A percentile compares a stretch with the other conserved stretches of the same genome.
These are phyloP conservation scores for Marsdenia floribunda DNA, from an alignment of 257 asterid genomes.

Conservation along the genomic window DNA sequence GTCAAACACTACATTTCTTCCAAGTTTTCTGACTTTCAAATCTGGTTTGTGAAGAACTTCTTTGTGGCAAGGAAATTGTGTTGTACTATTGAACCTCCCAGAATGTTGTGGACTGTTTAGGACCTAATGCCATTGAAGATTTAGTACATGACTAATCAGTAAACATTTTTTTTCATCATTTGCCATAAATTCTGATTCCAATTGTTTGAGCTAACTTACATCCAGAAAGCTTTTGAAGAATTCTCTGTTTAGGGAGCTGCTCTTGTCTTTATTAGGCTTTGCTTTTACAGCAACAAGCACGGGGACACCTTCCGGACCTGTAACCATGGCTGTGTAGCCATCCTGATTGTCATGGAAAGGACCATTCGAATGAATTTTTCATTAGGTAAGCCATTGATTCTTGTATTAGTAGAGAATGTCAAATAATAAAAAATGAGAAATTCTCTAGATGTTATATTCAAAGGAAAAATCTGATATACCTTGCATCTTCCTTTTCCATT, in stretches of 20 bases:
- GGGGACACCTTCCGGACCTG: conserved; percentile 43
- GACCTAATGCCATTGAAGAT: conserved; percentile 40
- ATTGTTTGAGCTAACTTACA: conserved; percentile 30
- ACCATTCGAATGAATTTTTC: background rate
- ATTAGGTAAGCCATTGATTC: background rate
- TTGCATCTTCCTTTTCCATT: conserved; percentile 68
- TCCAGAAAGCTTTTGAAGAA: conserved; percentile 58
- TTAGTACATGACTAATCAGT: background rate
- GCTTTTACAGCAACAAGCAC: conserved; percentile 82
- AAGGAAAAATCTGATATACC: conserved; percentile 34
- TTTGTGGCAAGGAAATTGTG: conserved; percentile 50
- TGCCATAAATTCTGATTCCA: background rate
- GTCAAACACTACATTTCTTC: conserved; percentile 71
- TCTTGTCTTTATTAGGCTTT: conserved; percentile 47
- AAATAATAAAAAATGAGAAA: background rate
- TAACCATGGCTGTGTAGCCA: conserved; percentile 57
- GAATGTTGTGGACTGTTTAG: conserved; percentile 45
- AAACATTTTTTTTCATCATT: background rate
- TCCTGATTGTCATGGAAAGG: conserved; percentile 43
- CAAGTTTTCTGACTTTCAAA: conserved; percentile 38
- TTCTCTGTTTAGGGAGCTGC: conserved; percentile 44
- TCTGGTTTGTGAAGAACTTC: conserved; percentile 52
- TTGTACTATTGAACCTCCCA: conserved; percentile 62
- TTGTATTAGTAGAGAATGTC: background rate
- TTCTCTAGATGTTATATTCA: background rate